phyloP scores from a whole-genome alignment of 345 rosid species.

The Salix dunnii region DNA sequence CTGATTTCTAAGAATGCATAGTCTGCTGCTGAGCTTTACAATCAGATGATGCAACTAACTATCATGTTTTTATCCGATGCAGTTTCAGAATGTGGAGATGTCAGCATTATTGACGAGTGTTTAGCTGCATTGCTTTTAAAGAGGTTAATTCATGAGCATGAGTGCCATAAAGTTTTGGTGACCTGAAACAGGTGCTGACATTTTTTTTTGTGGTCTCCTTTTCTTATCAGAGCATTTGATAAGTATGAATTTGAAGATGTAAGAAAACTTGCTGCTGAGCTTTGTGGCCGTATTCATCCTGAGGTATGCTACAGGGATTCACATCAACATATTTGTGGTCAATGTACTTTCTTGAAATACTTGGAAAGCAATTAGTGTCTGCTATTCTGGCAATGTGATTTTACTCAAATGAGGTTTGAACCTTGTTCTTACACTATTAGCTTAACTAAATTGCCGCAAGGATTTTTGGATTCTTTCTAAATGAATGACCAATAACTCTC shows the following conservation, averaged over 20 bases:
- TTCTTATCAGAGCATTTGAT: constrained; percentile 60
- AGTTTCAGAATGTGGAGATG: constrained; percentile 42
- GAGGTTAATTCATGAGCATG: constrained; percentile 43
- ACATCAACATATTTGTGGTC: constrained; percentile 13
- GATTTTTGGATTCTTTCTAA: not conserved
- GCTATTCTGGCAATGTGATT: not conserved
- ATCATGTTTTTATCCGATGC: constrained; percentile 4
- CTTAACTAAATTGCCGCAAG: not conserved
- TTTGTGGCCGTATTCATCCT: constrained; percentile 88
- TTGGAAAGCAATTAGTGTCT: constrained; percentile 1
- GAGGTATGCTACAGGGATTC: constrained; percentile 35
- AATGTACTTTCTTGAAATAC: constrained; percentile 7
- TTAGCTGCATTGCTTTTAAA: constrained; percentile 63
- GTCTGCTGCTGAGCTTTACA: not conserved
- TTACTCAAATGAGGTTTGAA: not conserved
- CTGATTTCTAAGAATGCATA: constrained; percentile 1
- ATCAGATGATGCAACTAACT: constrained; percentile 10
- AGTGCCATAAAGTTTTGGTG: constrained; percentile 19
- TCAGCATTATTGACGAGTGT: constrained; percentile 41
- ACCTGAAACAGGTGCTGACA: constrained; percentile 18
- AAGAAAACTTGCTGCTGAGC: constrained; percentile 82
- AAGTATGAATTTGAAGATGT: constrained; percentile 77
- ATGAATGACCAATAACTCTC: not conserved
- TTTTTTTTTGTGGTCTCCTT: constrained; percentile 10
- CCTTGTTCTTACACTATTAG: not conserved